Conservation (phyloP, 805 yeast genomes). For the Zygosaccharomyces bailii region DNA sequence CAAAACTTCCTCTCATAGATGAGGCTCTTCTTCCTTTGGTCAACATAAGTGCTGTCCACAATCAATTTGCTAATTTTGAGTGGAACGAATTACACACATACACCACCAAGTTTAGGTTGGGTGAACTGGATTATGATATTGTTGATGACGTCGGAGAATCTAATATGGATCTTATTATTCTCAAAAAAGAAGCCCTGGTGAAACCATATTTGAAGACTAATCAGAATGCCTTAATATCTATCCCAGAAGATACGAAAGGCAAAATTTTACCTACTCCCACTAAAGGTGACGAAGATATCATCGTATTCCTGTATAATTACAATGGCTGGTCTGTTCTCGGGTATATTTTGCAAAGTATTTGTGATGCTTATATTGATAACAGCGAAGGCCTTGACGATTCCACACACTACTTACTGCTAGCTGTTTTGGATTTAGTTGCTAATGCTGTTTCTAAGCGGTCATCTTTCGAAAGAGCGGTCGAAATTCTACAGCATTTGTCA, state of each 20-base stretch:
- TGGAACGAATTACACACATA: conserved; percentile 58
- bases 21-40: conserved; percentile 57
- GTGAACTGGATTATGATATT: conserved; percentile 42
- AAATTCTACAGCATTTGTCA: conserved; percentile 35
- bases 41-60: conserved; percentile 57
- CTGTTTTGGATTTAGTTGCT: conserved; percentile 51
- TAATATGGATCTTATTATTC: conserved; percentile 46
- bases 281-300: conserved; percentile 35
- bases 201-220: conserved; percentile 56
- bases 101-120: conserved; percentile 45
- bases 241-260: conserved; percentile 63
- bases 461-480: conserved; percentile 41
- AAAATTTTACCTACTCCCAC: conserved; percentile 56
- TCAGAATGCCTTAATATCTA: conserved; percentile 41
- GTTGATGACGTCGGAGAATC: conserved; percentile 27
- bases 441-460: conserved; percentile 41
- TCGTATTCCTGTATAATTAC: conserved; percentile 67
- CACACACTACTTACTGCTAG: conserved; percentile 41
- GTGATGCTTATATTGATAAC: conserved; percentile 22
- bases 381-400: conserved; percentile 36
- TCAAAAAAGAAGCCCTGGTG: conserved; percentile 47
- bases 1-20: conserved; percentile 65
- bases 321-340: conserved; percentile 90
- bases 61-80: conserved; percentile 63
- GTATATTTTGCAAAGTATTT: conserved; percentile 63